phyloP scores from a whole-genome alignment of 2,329 filamentous ascomycete species.

The Didymella exigua region DNA sequence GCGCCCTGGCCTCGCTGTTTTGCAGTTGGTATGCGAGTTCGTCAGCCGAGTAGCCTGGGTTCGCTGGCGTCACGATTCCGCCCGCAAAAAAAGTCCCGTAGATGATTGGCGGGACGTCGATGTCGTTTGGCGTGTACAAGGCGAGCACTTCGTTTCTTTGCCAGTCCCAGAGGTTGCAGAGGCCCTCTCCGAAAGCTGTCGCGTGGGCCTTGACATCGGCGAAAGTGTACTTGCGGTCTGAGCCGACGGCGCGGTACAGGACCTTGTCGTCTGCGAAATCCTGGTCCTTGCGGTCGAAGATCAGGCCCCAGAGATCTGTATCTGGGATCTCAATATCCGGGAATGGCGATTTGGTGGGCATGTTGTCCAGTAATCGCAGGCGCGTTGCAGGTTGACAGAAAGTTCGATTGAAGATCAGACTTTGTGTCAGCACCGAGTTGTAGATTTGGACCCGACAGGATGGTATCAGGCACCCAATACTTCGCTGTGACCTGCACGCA shows the following conservation, averaged over 20 bases:
- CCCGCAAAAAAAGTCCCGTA: slow-evolving; percentile 83
- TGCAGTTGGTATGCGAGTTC: slow-evolving; percentile 84
- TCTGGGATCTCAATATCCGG: slow-evolving; percentile 30
- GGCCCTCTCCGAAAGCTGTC: slow-evolving; percentile 75
- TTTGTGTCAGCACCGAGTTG: background rate
- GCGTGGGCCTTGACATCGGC: slow-evolving; percentile 68
- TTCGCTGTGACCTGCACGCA: background rate
- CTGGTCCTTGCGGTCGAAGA: slow-evolving; percentile 30
- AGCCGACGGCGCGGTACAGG: slow-evolving; percentile 29
- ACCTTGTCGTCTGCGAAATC: slow-evolving; percentile 33
- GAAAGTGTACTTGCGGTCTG: slow-evolving; percentile 65
- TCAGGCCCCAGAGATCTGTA: slow-evolving; percentile 31
- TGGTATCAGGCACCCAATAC: background rate
- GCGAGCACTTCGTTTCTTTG: slow-evolving; percentile 80
- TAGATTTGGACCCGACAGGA: background rate
- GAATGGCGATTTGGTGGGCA: slow-evolving; percentile 32
- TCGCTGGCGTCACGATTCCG: slow-evolving; percentile 78
- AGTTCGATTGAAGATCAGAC: background rate
- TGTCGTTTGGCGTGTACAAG: slow-evolving; percentile 81
- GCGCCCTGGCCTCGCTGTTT: slow-evolving; percentile 73
- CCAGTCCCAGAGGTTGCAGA: slow-evolving; percentile 77
- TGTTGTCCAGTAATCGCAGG: background rate
- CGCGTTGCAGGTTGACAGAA: background rate
- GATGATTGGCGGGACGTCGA: slow-evolving; percentile 77
- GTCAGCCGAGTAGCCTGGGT: slow-evolving; percentile 80